These are phyloP conservation scores for Dictyostelium purpureum DNA, from an alignment of 78 protist genomes.

Conservation along the genomic window DNA sequence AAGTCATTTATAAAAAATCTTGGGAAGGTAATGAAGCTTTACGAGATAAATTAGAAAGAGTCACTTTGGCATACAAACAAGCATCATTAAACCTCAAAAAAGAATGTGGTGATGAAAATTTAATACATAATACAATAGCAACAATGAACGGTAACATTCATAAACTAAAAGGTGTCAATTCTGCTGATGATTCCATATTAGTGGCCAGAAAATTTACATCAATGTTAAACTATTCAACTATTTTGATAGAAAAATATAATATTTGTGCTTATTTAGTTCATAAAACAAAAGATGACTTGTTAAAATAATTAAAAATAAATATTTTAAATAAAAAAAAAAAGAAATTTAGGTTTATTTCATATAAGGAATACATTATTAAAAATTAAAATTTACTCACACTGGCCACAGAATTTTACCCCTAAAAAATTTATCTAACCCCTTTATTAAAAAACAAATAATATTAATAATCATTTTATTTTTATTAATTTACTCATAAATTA, in stretches of 20 bases:
- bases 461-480: too few relatives aligned
- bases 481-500: too few relatives aligned
- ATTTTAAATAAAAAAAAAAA: too few relatives aligned
- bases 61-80: neutral
- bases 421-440: too few relatives aligned
- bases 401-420: too few relatives aligned
- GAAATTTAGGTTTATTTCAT: too few relatives aligned
- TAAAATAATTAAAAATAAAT: neutral
- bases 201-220: neutral
- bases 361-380: too few relatives aligned
- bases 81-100: slow-evolving; percentile 2
- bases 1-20: neutral
- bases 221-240: neutral
- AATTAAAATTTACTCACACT: too few relatives aligned
- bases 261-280: slow-evolving; percentile 2
- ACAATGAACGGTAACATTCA: neutral
- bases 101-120: slow-evolving; percentile 3
- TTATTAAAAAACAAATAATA: too few relatives aligned
- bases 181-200: neutral
- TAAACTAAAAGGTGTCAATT: neutral
- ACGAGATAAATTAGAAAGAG: neutral
- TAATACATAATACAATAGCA: slow-evolving; percentile 28
- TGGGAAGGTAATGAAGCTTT: neutral
- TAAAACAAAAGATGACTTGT: slow-evolving; percentile 15
- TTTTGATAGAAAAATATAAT: neutral